Base-by-base conservation (phyloP, 2,329 filamentous ascomycete species). In the Neurospora sp. region DNA sequence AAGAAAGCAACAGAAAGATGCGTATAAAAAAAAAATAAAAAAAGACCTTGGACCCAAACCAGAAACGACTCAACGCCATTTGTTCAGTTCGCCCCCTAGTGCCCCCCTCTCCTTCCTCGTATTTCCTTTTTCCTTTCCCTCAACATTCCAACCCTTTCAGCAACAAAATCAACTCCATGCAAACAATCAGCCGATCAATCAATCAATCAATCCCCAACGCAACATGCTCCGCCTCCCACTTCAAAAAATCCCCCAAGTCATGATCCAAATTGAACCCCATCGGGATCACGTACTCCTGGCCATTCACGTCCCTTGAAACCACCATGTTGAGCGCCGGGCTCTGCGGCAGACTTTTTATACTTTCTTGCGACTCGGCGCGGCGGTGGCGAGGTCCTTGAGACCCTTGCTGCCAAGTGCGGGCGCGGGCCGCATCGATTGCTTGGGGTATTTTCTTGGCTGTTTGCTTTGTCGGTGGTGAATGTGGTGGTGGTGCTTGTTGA, bases 201-300 rank as follows among this genome's bases (percentile, higher is more conserved):
- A 28, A 28, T 52, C 46, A 62, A n/a, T 62, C 52, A 36, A 62
- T 62, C 52, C 28, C 15, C 12, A 33, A n/a, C 28, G 52, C 23
- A 36, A 83, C 82, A 69, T 86, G 80, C 73, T 87, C 82, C 4
- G 83, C 79, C 76, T 87, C 86, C 86, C 86, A 89, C 69, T 79
- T 81, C 66, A 89, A 75, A 73, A 87, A 89, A 71, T 88, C 86
- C 1, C 84, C 85, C 46, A 89, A 75, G 74, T 89, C 87, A 71
- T 88, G 85, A 11, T 83, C 82, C 2, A 89, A 79, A 72, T 89
- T 89, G 75, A 84, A 88, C 0, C 86, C 86, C 87, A 89, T 88
- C 0, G 86, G 84, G 68, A 86, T 82, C 10, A 81, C 76, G 68
- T 77, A 76, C 72, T 79, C 76, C 69, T 81, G 78, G n/a, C 79